Conservation (phyloP, 148 eudicot species). For the Fagopyrum tataricum region DNA sequence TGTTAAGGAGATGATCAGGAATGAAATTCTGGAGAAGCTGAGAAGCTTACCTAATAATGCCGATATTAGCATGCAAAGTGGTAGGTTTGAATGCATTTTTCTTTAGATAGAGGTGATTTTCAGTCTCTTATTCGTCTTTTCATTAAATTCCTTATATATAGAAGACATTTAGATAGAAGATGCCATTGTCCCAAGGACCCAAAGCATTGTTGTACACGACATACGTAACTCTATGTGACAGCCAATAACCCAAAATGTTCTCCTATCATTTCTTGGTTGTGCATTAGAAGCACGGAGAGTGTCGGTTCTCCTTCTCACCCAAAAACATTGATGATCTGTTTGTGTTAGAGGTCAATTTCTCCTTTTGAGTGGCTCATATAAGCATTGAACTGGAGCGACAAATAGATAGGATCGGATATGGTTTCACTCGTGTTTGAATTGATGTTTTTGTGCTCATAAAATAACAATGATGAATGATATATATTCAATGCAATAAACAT, state of each 20-base stretch:
- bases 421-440: background rate
- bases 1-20: constrained; percentile 47
- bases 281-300: no score
- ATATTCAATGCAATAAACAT: background rate
- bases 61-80: constrained; percentile 50
- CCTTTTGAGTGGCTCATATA: background rate
- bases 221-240: no score
- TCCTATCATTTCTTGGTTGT: no score
- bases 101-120: background rate
- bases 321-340: no score
- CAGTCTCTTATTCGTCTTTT: background rate
- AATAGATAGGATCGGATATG: background rate
- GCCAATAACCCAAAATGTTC: no score
- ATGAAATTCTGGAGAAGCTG: constrained; percentile 46
- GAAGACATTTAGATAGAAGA: background rate
- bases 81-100: constrained; percentile 28
- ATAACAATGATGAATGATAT: background rate
- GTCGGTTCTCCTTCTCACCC: no score
- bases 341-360: no score
- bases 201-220: no score
- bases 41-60: constrained; percentile 40
- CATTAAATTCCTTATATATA: background rate
- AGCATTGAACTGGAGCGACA: background rate
- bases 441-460: background rate
- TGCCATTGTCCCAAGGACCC: background rate